Conservation (phyloP, 2,329 filamentous ascomycete species). For the Sporothrix variecibatus region DNA sequence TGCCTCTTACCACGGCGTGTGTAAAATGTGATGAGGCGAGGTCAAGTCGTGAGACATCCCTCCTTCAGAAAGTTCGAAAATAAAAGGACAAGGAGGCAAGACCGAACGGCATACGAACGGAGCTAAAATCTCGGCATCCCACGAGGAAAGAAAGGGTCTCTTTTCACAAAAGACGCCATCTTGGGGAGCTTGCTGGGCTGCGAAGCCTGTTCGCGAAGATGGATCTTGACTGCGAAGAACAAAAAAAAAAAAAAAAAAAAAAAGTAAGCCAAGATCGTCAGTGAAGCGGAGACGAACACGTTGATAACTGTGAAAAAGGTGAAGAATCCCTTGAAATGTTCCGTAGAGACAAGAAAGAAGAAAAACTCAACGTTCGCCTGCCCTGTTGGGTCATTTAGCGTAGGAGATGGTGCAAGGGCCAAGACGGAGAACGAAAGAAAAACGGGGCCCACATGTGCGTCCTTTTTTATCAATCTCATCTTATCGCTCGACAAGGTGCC, state of each 20-base stretch:
- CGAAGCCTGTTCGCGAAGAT: background rate
- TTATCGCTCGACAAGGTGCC: background rate
- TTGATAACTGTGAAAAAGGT: background rate
- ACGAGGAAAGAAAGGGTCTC: background rate
- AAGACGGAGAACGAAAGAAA: background rate
- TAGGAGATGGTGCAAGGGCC: background rate
- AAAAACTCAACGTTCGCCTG: background rate
- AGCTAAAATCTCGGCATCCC: background rate
- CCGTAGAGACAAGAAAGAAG: background rate
- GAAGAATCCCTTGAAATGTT: background rate
- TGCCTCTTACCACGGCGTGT: background rate
- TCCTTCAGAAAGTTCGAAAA: background rate
- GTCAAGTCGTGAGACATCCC: background rate
- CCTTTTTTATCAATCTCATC: conserved; percentile 17
- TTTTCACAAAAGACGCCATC: background rate
- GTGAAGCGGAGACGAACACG: background rate
- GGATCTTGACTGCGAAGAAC: background rate
- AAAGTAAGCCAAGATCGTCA: background rate
- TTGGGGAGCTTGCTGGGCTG: background rate
- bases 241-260: background rate
- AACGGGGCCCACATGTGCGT: background rate
- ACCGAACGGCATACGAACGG: background rate
- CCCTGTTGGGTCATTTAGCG: background rate
- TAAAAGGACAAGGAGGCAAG: background rate
- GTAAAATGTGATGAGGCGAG: background rate